A percentile compares a stretch with the other conserved stretches of the same genome.
These are phyloP conservation scores for Lantana camara DNA, from an alignment of 257 asterid species.

Conservation along the genomic window DNA sequence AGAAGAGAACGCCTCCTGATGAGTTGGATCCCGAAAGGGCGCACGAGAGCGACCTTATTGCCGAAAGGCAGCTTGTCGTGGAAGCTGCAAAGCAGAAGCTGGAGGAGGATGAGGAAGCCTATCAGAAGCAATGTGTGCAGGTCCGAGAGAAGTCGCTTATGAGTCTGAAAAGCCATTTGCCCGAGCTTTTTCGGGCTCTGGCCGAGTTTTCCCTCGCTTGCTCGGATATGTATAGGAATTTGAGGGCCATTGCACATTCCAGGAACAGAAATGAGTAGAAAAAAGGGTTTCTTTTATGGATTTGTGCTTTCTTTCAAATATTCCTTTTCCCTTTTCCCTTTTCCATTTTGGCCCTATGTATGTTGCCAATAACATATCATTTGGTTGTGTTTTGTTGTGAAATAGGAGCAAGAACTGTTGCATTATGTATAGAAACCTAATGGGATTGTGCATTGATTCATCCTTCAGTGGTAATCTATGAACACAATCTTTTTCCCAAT, in stretches of 20 bases:
- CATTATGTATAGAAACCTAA: slow-evolving; percentile 20
- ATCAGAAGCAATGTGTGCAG: slow-evolving; percentile 68
- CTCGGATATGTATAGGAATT: slow-evolving; percentile 74
- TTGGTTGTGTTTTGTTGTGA: slow-evolving; percentile 40
- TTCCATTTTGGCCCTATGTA: slow-evolving; percentile 5
- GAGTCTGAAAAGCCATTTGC: slow-evolving; percentile 74
- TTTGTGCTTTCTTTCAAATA: slow-evolving; percentile 17
- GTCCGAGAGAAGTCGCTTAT: slow-evolving; percentile 80
- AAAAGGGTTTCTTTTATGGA: not conserved
- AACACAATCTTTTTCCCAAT: slow-evolving; percentile 12
- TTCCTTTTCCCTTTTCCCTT: not conserved
- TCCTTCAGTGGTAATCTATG: slow-evolving; percentile 2
- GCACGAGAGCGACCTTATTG: slow-evolving; percentile 40
- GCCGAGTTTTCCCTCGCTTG: slow-evolving; percentile 78
- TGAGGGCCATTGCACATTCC: slow-evolving; percentile 53
- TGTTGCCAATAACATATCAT: slow-evolving; percentile 23
- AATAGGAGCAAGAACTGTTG: slow-evolving; percentile 19
- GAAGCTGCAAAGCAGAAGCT: slow-evolving; percentile 56
- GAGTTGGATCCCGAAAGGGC: slow-evolving; percentile 65
- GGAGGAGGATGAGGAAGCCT: slow-evolving; percentile 69
- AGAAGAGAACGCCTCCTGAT: slow-evolving; percentile 61
- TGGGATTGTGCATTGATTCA: slow-evolving; percentile 26
- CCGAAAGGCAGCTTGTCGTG: slow-evolving; percentile 54
- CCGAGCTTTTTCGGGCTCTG: slow-evolving; percentile 68
- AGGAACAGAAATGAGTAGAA: slow-evolving; percentile 35